A percentile compares a stretch with the other conserved stretches of the same genome.
phyloP scores from a whole-genome alignment of 352 stramenopile species.

The Pythium insidiosum region DNA sequence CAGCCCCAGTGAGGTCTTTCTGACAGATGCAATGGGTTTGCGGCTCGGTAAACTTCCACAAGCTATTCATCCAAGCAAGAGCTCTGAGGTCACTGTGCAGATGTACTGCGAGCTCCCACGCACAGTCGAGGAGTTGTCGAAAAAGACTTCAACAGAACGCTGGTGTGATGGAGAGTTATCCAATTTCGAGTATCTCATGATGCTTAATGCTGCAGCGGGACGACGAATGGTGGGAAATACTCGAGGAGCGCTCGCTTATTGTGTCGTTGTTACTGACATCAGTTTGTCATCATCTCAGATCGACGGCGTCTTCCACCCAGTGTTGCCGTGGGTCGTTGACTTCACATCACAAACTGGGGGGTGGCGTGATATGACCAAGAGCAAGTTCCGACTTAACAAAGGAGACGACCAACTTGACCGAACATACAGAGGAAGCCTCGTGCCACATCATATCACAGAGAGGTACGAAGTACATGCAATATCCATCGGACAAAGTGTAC shows the following conservation, averaged over 20 bases:
- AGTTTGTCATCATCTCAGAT: no score
- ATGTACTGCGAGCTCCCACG: neutral
- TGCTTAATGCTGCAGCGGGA: slow-evolving; percentile 86
- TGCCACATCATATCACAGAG: slow-evolving; percentile 93
- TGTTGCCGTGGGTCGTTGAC: slow-evolving; percentile 96
- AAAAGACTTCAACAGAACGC: slow-evolving; percentile 52
- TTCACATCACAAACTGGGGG: slow-evolving; percentile 53
- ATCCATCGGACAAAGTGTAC: no score
- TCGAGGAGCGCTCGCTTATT: no score
- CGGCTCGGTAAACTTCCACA: slow-evolving; percentile 30
- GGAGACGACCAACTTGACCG: slow-evolving; percentile 90
- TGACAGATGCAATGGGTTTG: slow-evolving; percentile 44
- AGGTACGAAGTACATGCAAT: no score
- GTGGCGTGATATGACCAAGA: slow-evolving; percentile 88
- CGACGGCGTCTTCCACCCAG: slow-evolving; percentile 81
- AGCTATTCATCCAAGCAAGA: no score
- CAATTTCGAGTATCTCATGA: slow-evolving; percentile 94
- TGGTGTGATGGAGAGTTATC: slow-evolving; percentile 88
- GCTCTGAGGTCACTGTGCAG: neutral
- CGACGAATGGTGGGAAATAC: slow-evolving; percentile 68
- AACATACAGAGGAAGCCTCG: slow-evolving; percentile 79
- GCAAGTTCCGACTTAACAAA: slow-evolving; percentile 94
- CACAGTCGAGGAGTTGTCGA: slow-evolving; percentile 11
- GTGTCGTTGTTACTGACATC: no score
- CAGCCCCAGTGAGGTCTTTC: slow-evolving; percentile 25